Evolutionary conservation across 129 eudicot genomes (phyloP).

Genomic region (Artemisia tridentata): DNA sequence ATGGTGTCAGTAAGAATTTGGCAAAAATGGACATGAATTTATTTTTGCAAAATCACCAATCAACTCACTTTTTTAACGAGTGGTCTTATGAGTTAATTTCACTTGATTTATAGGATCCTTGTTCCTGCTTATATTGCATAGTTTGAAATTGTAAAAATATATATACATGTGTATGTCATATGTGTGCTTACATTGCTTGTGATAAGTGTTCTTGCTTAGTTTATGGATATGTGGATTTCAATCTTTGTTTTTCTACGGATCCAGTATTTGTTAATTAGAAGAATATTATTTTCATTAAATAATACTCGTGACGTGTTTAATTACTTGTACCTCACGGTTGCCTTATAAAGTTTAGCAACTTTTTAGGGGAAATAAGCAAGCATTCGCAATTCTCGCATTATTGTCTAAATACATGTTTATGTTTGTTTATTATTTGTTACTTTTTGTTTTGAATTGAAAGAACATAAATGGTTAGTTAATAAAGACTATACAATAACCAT

Average conservation of each 20-base stretch:
- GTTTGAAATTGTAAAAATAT: too few relatives aligned
- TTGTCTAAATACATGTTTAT: constrained; percentile 15
- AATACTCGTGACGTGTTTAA: background rate
- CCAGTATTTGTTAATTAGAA: background rate
- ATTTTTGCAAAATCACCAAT: too few relatives aligned
- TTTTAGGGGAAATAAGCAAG: constrained; percentile 21
- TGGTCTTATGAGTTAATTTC: too few relatives aligned
- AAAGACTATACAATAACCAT: too few relatives aligned
- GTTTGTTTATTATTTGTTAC: background rate
- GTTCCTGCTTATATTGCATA: too few relatives aligned
- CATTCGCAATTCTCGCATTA: constrained; percentile 26
- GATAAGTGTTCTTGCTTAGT: constrained; percentile 3
- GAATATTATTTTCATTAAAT: background rate
- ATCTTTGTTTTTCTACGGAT: too few relatives aligned
- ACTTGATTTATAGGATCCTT: background rate
- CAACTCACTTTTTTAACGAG: too few relatives aligned
- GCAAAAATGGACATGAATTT: too few relatives aligned
- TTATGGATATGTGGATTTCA: background rate
- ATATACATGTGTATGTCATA: too few relatives aligned
- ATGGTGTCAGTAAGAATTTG: too few relatives aligned
- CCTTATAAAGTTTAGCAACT: constrained; percentile 6
- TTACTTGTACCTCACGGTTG: constrained; percentile 26
- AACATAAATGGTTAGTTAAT: background rate
- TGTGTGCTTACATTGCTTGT: background rate
- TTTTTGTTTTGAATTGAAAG: background rate